Conservation (phyloP, 2,329 filamentous ascomycete species). For the Scytalidium lignicola region DNA sequence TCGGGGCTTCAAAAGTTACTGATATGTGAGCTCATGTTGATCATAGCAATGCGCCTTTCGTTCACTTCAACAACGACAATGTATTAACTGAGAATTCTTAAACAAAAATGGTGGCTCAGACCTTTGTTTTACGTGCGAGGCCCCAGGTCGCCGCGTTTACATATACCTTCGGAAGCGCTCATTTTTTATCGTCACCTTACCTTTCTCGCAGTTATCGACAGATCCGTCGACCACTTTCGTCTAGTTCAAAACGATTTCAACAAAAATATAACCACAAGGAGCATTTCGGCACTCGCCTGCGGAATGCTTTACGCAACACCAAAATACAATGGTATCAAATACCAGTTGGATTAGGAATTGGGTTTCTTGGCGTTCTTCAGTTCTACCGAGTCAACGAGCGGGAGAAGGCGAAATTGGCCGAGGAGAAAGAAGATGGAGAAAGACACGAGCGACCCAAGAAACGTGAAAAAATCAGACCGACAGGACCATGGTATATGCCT, state of each 20-base stretch:
- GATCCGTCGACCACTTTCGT: slow-evolving; percentile 19
- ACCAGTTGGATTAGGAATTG: slow-evolving; percentile 63
- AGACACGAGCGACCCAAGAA: slow-evolving; percentile 36
- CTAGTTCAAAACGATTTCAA: slow-evolving; percentile 17
- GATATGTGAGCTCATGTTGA: not conserved
- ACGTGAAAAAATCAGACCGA: slow-evolving; percentile 56
- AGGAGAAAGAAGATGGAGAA: slow-evolving; percentile 35
- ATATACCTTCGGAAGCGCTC: not conserved
- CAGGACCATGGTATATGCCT: slow-evolving; percentile 54
- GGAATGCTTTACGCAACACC: slow-evolving; percentile 55
- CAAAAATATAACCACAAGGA: slow-evolving; percentile 23
- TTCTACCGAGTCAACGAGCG: slow-evolving; percentile 55
- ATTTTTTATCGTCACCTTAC: slow-evolving; percentile 8
- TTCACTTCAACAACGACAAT: not conserved
- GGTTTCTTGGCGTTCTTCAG: slow-evolving; percentile 59
- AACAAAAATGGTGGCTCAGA: not conserved
- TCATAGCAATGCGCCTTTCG: not conserved
- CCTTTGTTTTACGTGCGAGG: not conserved
- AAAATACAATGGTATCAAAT: slow-evolving; percentile 70
- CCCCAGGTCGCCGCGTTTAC: not conserved
- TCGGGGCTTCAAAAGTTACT: not conserved
- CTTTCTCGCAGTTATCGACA: slow-evolving; percentile 13
- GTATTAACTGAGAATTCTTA: not conserved
- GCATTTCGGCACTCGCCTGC: slow-evolving; percentile 36
- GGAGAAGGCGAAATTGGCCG: slow-evolving; percentile 35